Evolutionary conservation across 768 basidiomycete genomes (phyloP), one percentile per base, ranked within the genome.

Genomic region (Psilocybe subaeruginosa): DNA sequence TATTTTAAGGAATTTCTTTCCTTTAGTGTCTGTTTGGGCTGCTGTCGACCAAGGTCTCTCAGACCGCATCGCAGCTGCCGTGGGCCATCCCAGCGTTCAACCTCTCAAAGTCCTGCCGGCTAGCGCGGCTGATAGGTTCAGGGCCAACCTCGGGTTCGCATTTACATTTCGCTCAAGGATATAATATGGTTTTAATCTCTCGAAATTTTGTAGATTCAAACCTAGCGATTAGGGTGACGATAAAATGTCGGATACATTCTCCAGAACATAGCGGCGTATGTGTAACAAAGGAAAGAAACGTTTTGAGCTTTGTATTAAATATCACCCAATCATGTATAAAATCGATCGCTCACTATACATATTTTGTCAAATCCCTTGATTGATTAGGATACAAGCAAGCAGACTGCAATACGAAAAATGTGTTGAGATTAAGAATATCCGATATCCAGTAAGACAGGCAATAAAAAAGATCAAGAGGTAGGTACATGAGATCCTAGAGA

Each of bases 1-100:
- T 27, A 4, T 39, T 8, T 45, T 60, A 5, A n/a, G 52, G 27
- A 49, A 33, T 50, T 17, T 39, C 39, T n/a, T 29, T 50, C 17
- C n/a, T 46, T 0, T 55, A 91, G 91, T 93, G 41, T 83, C 89
- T 30, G 88, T 91, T 62, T 95, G 89, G 84, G 88, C 91, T 45
- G 86, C 85, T 54, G 87, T 97, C 59, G 84, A 90, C 72, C 89
- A 92, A 69, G 80, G 76, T 9, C 78, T 96, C 37, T 88, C 87
- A 3, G 86, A 92, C 74, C 83, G 90, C 62, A 80, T 98, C 66
- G 92, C 93, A n/a, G 83, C 82, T 67, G 91, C 86, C 2, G 80
- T 95, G 54, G 86, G 86, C 45, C 78, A 83, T 51, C 77, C 84
- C 2, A 68, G 74, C 2, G 88, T 86, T n/a, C 64, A 73, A 55